Percentiles rank a stretch among this genome's conserved stretches.
Conservation (phyloP, 1,284 basidiomycete species). For the Ustilago hordei region DNA sequence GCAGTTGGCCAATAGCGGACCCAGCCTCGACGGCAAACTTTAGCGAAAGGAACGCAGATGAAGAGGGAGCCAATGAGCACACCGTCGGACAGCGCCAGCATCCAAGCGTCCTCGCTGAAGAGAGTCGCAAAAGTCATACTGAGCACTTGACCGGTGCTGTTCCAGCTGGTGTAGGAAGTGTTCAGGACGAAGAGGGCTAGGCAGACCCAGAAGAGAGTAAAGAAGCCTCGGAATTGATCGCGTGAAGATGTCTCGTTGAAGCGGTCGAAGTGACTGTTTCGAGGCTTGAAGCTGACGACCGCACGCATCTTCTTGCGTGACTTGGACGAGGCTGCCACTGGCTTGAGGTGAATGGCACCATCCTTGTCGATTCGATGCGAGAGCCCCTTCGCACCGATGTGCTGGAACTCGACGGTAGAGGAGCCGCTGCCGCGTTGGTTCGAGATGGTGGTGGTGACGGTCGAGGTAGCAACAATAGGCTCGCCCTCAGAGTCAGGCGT, state of each 20-base stretch:
- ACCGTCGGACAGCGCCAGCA: conserved; percentile 85
- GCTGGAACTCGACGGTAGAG: conserved; percentile 44
- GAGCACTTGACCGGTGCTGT: conserved; percentile 78
- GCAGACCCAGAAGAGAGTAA: conserved; percentile 68
- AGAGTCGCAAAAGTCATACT: conserved; percentile 83
- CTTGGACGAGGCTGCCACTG: conserved; percentile 38
- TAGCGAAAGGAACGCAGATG: conserved; percentile 81
- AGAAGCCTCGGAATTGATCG: conserved; percentile 67
- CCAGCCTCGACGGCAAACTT: conserved; percentile 51
- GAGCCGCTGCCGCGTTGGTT: conserved; percentile 34
- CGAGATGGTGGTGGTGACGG: conserved; percentile 53
- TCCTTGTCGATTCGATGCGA: conserved; percentile 51
- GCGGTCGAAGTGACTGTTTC: conserved; percentile 58
- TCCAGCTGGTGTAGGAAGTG: conserved; percentile 59
- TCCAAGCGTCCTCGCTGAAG: conserved; percentile 86
- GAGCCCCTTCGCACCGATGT: conserved; percentile 52
- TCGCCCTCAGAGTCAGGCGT: conserved; percentile 46
- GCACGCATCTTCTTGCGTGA: conserved; percentile 55
- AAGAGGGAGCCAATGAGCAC: conserved; percentile 82
- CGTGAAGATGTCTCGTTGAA: conserved; percentile 50
- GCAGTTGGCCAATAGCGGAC: conserved; percentile 73
- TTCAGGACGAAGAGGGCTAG: conserved; percentile 64
- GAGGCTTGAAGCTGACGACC: conserved; percentile 59
- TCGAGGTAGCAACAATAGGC: conserved; percentile 42
- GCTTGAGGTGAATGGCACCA: conserved; percentile 55